Evolutionary conservation across 1,284 basidiomycete species (phyloP).

Genomic region (Pseudozyma hubeiensis): DNA sequence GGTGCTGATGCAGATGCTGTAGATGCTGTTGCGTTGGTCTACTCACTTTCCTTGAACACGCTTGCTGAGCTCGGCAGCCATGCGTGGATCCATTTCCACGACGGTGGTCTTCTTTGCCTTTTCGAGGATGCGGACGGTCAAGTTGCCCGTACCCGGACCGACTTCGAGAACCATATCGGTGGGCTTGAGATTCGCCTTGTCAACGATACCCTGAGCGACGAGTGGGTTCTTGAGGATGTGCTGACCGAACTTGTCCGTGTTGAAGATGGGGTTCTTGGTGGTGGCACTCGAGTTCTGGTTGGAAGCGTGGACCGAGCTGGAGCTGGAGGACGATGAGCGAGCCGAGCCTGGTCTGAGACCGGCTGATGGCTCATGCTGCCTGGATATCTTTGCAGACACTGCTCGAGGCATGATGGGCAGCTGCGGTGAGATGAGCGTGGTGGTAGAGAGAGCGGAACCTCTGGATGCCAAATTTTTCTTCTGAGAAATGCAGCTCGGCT

Average conservation of each 20-base stretch:
- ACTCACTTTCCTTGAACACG: conserved; percentile 97
- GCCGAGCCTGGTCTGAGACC: conserved; percentile 71
- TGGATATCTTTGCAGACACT: conserved; percentile 82
- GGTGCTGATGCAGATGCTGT: conserved; percentile 2
- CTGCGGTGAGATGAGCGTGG: conserved; percentile 6
- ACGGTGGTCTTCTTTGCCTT: conserved; percentile 92
- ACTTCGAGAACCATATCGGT: conserved; percentile 97
- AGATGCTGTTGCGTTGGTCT: not conserved
- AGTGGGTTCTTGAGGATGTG: conserved; percentile 96
- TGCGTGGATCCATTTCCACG: conserved; percentile 98
- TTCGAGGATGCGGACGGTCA: conserved; percentile 93
- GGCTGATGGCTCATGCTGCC: conserved; percentile 80
- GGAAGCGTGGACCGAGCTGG: conserved; percentile 52
- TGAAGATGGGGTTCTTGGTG: conserved; percentile 71
- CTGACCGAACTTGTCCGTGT: conserved; percentile 93
- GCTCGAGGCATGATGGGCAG: conserved; percentile 85
- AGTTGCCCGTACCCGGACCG: conserved; percentile 96
- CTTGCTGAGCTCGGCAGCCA: conserved; percentile 97
- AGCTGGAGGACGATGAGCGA: conserved; percentile 68
- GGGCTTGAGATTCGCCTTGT: conserved; percentile 88
- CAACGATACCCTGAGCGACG: conserved; percentile 77
- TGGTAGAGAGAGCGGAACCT: conserved; percentile 5
- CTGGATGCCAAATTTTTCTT: conserved; percentile 20
- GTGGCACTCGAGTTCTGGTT: conserved; percentile 60
- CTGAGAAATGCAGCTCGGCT: not conserved